A percentile compares a stretch with the other conserved stretches of the same genome.
phyloP scores from a whole-genome alignment of 805 yeast genomes.

The Candida pseudoglaebosa region DNA sequence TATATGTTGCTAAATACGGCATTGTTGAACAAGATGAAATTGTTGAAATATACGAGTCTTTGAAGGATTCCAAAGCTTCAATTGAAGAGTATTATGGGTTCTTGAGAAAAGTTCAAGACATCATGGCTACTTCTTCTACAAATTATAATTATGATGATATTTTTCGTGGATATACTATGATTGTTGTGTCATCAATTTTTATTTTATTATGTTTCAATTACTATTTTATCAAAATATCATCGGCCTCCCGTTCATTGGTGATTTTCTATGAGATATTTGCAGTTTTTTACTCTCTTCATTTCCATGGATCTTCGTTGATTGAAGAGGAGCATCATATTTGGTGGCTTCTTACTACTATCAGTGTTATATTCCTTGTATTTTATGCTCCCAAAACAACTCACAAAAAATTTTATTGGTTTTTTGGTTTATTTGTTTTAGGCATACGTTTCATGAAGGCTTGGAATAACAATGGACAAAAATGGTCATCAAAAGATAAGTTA shows the following conservation, averaged over 20 bases:
- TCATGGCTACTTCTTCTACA: constrained; percentile 59
- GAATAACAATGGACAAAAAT: constrained; percentile 90
- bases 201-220: constrained; percentile 20
- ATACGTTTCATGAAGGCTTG: constrained; percentile 70
- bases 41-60: constrained; percentile 6
- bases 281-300: constrained; percentile 55
- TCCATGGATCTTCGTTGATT: constrained; percentile 71
- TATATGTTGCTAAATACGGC: constrained; percentile 41
- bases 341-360: constrained; percentile 54
- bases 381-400: constrained; percentile 6
- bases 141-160: constrained; percentile 63
- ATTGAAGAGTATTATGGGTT: constrained; percentile 19
- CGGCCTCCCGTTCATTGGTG: constrained; percentile 12
- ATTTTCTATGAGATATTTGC: constrained; percentile 38
- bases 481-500: constrained; percentile 36
- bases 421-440: constrained; percentile 22
- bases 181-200: constrained; percentile 25
- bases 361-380: constrained; percentile 10
- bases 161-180: constrained; percentile 22
- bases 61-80: constrained; percentile 4
- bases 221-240: constrained; percentile 10
- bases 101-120: constrained; percentile 46
- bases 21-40: constrained; percentile 9
- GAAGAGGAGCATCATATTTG: constrained; percentile 97
- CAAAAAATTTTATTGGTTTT: constrained; percentile 1